A percentile compares a stretch with the other conserved stretches of the same genome.
Evolutionary conservation across 805 yeast genomes (phyloP).

Genomic region (Lipomyces japonicus): DNA sequence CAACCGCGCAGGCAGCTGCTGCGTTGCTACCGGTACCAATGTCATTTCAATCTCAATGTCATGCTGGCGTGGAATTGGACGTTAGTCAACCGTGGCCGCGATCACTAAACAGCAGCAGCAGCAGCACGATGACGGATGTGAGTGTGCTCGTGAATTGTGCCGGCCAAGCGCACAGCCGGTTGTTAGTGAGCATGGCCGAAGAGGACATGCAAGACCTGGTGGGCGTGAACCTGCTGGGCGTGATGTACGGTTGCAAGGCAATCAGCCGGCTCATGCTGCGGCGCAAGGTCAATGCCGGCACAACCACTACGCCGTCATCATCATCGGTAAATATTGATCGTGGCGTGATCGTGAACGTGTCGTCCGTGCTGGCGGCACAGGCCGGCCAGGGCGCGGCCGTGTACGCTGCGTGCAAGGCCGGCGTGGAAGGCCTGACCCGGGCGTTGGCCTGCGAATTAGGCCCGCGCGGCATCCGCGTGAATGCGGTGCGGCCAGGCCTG

Average conservation of each 20-base stretch:
- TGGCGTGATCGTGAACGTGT: constrained; percentile 54
- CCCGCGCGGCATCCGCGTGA: constrained; percentile 53
- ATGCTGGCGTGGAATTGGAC: constrained; percentile 19
- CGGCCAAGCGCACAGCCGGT: constrained; percentile 57
- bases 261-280: constrained; percentile 52
- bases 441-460: constrained; percentile 59
- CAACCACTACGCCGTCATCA: too few relatives aligned
- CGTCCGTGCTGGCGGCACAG: constrained; percentile 57
- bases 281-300: too few relatives aligned
- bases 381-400: constrained; percentile 40
- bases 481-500: constrained; percentile 66
- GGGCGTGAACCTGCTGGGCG: constrained; percentile 55
- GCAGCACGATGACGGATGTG: constrained; percentile 33
- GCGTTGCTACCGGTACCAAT: constrained; percentile 12
- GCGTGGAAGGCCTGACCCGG: constrained; percentile 53
- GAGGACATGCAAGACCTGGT: constrained; percentile 47
- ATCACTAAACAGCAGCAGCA: constrained; percentile 18
- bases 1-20: constrained; percentile 37
- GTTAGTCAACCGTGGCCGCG: constrained; percentile 15
- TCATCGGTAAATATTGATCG: constrained; percentile 28
- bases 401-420: constrained; percentile 70
- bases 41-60: too few relatives aligned
- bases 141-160: constrained; percentile 50
- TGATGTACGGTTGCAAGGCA: constrained; percentile 56
- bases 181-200: constrained; percentile 46